A percentile compares a stretch with the other conserved stretches of the same genome.
Evolutionary conservation across 1,139 yeast genomes (phyloP).

Genomic region (Candida glucosophila): DNA sequence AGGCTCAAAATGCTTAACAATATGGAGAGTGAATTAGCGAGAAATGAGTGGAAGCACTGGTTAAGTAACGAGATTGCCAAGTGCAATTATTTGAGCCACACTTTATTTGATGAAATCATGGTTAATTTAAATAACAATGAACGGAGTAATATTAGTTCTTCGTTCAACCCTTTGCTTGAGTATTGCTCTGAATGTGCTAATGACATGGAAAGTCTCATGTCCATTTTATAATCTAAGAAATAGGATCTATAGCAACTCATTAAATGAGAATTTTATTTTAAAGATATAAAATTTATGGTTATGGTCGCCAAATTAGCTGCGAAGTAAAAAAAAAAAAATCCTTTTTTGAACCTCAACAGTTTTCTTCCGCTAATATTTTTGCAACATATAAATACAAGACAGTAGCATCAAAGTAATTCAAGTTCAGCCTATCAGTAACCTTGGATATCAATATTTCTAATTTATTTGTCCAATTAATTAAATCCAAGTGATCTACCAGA

Average conservation of each 20-base stretch:
- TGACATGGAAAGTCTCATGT: no score
- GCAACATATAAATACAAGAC: constrained; percentile 72
- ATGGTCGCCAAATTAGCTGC: constrained; percentile 1
- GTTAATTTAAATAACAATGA: constrained; percentile 3
- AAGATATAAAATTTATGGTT: no score
- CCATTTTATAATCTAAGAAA: no score
- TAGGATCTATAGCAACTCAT: constrained; percentile 7
- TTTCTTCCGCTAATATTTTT: constrained; percentile 56
- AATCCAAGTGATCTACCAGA: constrained; percentile 76
- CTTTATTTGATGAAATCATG: constrained; percentile 11
- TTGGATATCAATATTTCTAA: no score
- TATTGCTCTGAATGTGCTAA: constrained; percentile 24
- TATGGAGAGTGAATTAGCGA: constrained; percentile 58
- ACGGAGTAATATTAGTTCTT: constrained; percentile 10
- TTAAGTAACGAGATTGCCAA: constrained; percentile 52
- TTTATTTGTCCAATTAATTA: constrained; percentile 75
- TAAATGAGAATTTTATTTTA: constrained; percentile 1
- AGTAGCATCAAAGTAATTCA: constrained; percentile 59
- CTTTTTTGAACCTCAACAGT: no score
- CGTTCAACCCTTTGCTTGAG: constrained; percentile 13
- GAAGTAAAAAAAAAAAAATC: no score
- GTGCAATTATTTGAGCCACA: constrained; percentile 37
- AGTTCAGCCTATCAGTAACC: constrained; percentile 22
- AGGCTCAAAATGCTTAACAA: constrained; percentile 61
- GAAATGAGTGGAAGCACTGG: constrained; percentile 72